Evolutionary conservation across 371 early-diverging fungal genomes (phyloP).

Genomic region (Mortierella sp.): DNA sequence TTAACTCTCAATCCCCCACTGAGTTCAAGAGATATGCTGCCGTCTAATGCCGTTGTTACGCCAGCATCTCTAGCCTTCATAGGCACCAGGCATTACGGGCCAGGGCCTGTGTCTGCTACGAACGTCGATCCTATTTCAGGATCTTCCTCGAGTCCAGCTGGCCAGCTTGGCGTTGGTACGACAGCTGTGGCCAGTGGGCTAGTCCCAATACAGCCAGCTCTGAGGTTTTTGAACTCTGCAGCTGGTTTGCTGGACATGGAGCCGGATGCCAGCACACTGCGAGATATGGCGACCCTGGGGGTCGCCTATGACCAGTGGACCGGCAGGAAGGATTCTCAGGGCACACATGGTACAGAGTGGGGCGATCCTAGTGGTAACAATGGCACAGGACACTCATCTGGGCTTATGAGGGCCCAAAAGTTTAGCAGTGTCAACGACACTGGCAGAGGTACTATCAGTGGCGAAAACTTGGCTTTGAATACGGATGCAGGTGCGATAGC

Average conservation of each 20-base stretch:
- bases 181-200: not conserved
- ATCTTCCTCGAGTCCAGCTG: not conserved
- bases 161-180: not conserved
- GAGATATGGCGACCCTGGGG: not conserved
- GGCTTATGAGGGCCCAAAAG: not conserved
- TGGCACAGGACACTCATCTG: not conserved
- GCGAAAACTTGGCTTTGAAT: not conserved
- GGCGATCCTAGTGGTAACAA: not conserved
- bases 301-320: not conserved
- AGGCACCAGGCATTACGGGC: not conserved
- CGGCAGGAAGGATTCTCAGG: constrained; percentile 18
- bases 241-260: constrained; percentile 26
- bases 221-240: constrained; percentile 20
- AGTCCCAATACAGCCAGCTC: constrained; percentile 6
- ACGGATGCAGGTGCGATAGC: not conserved
- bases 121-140: too few relatives aligned
- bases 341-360: constrained; percentile 15
- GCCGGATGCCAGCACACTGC: not conserved
- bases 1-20: not conserved
- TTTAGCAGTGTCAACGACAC: not conserved
- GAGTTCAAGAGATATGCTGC: not conserved
- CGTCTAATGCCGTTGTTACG: too few relatives aligned
- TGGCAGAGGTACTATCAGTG: not conserved
- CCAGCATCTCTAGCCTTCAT: too few relatives aligned
- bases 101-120: not conserved